Percentiles rank a stretch among this genome's conserved stretches.
These are phyloP conservation scores for Mortierella sp. DNA, from an alignment of 371 early-diverging fungal genomes.

Conservation along the genomic window DNA sequence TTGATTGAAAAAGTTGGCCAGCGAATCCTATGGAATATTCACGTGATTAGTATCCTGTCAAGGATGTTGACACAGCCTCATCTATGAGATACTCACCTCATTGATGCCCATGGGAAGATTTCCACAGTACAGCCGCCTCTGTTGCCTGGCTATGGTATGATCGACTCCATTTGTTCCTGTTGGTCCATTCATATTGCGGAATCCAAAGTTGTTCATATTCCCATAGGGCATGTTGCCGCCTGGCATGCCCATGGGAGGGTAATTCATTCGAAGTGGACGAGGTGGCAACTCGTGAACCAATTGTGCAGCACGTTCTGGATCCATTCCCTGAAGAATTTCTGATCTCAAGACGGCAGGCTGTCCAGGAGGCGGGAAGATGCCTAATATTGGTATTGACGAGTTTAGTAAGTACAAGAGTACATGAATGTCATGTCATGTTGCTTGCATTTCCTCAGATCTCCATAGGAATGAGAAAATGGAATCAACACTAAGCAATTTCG, in stretches of 20 bases:
- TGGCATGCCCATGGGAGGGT: slow-evolving; percentile 37
- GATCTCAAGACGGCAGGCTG: slow-evolving; percentile 79
- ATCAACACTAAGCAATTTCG: not conserved
- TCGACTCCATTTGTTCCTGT: slow-evolving; percentile 53
- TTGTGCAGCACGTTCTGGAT: slow-evolving; percentile 54
- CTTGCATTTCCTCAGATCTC: too few relatives aligned
- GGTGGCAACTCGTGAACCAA: slow-evolving; percentile 53
- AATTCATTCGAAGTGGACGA: slow-evolving; percentile 51
- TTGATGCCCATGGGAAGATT: slow-evolving; percentile 87
- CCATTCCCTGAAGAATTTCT: slow-evolving; percentile 58
- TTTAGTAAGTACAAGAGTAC: not conserved
- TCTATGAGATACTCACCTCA: slow-evolving; percentile 60
- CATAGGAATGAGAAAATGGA: too few relatives aligned
- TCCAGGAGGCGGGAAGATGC: slow-evolving; percentile 92
- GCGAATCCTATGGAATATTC: slow-evolving; percentile 59
- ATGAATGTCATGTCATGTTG: too few relatives aligned
- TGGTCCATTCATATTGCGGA: slow-evolving; percentile 47
- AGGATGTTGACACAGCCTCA: not conserved
- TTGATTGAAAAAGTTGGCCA: slow-evolving; percentile 89
- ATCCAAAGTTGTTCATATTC: slow-evolving; percentile 41
- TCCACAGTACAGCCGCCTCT: slow-evolving; percentile 91
- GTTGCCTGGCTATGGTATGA: slow-evolving; percentile 69
- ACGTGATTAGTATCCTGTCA: not conserved
- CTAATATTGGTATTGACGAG: slow-evolving; percentile 43
- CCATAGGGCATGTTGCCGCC: slow-evolving; percentile 35